A percentile compares a stretch with the other conserved stretches of the same genome.
Evolutionary conservation across 2,329 filamentous ascomycete species (phyloP).

Genomic region (Colletotrichum agaves): DNA sequence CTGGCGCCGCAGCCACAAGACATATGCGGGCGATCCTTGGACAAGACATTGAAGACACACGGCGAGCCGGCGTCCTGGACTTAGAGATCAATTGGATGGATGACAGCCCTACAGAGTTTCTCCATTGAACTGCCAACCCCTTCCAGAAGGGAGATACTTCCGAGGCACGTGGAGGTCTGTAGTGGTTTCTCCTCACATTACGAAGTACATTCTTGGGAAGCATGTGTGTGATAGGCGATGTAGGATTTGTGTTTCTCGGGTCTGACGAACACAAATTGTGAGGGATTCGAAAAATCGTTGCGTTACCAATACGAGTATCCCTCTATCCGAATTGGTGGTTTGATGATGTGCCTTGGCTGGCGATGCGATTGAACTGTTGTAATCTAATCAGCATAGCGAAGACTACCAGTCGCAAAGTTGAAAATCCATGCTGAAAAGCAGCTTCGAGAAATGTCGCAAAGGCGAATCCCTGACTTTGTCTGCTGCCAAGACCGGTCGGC

Average conservation of each 20-base stretch:
- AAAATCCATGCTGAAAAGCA: background rate
- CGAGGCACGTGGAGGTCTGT: background rate
- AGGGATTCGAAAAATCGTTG: too few species aligned
- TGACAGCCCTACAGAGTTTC: constrained; percentile 12
- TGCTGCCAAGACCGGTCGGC: constrained; percentile 20
- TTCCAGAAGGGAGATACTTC: background rate
- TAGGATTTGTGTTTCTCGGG: too few species aligned
- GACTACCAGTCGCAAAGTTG: too few species aligned
- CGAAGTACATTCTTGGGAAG: background rate
- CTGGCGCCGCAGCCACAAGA: constrained; percentile 32
- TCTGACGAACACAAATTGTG: too few species aligned
- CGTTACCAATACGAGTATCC: too few species aligned
- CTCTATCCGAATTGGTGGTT: too few species aligned
- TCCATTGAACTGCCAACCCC: background rate
- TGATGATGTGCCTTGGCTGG: too few species aligned
- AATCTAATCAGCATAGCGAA: too few species aligned
- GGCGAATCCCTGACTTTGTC: constrained; percentile 12
- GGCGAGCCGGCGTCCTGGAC: constrained; percentile 7
- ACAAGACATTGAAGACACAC: constrained; percentile 10
- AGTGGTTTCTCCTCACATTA: background rate
- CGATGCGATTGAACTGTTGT: too few species aligned
- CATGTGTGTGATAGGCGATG: too few species aligned
- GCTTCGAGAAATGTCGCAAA: background rate
- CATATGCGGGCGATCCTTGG: constrained; percentile 14
- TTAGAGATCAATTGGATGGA: constrained; percentile 1